phyloP scores from a whole-genome alignment of 2,329 filamentous ascomycete species.

The Stagonosporopsis vannaccii region DNA sequence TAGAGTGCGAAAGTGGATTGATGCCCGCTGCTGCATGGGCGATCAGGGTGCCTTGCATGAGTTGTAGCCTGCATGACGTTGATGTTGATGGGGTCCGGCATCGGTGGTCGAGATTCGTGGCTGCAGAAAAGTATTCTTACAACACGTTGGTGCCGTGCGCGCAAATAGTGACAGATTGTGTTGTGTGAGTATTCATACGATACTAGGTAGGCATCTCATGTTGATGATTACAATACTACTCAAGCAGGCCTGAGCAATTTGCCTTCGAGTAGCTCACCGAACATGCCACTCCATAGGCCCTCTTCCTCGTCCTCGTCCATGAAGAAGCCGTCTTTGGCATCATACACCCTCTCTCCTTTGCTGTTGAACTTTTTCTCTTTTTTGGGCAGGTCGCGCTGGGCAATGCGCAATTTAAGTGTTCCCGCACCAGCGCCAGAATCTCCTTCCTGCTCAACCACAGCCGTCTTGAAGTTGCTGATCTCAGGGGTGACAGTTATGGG shows the following conservation, averaged over 20 bases:
- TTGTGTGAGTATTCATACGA: background rate
- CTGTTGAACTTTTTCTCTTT: slow-evolving; percentile 69
- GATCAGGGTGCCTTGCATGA: slow-evolving; percentile 8
- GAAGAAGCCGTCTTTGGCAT: slow-evolving; percentile 59
- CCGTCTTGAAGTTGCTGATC: slow-evolving; percentile 69
- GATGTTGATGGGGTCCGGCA: slow-evolving; percentile 23
- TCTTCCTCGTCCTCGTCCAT: slow-evolving; percentile 40
- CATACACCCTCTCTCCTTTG: slow-evolving; percentile 76
- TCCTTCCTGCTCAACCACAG: slow-evolving; percentile 62
- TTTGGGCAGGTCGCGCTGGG: slow-evolving; percentile 69
- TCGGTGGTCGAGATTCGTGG: background rate
- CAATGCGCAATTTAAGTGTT: slow-evolving; percentile 68
- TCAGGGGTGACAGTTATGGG: slow-evolving; percentile 69
- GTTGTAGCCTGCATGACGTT: slow-evolving; percentile 25
- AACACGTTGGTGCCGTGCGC: background rate
- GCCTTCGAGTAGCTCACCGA: slow-evolving; percentile 38
- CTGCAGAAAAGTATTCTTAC: background rate
- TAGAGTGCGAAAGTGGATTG: background rate
- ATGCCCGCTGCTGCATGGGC: slow-evolving; percentile 6
- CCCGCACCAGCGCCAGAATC: slow-evolving; percentile 55
- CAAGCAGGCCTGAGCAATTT: slow-evolving; percentile 38
- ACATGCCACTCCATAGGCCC: slow-evolving; percentile 35
- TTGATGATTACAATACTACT: background rate
- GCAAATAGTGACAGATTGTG: background rate
- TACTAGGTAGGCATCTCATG: background rate